Evolutionary conservation across 1,284 basidiomycete species (phyloP).

Genomic region (Malassezia yamatoensis): DNA sequence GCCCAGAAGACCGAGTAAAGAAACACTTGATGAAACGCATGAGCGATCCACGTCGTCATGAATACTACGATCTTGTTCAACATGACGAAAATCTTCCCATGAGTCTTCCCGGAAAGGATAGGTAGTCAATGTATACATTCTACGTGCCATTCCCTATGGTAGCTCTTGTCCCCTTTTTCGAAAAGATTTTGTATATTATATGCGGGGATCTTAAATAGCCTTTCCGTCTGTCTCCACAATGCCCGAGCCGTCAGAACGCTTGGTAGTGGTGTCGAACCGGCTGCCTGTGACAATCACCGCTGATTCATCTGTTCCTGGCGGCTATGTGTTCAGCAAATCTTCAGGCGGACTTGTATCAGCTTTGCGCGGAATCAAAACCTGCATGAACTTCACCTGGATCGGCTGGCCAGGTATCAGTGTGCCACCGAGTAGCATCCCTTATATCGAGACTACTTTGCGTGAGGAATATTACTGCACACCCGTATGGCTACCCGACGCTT

Average conservation of each 20-base stretch:
- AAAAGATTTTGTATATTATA: background rate
- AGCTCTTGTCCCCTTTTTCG: background rate
- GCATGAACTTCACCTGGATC: conserved; percentile 47
- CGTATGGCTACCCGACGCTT: conserved; percentile 91
- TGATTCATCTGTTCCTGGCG: conserved; percentile 36
- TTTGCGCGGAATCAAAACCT: conserved; percentile 41
- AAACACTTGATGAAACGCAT: conserved; percentile 44
- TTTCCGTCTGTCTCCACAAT: conserved; percentile 3
- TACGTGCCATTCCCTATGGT: background rate
- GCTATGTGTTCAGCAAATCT: conserved; percentile 42
- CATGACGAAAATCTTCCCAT: conserved; percentile 28
- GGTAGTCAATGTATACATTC: background rate
- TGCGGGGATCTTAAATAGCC: background rate
- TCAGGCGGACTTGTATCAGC: conserved; percentile 46
- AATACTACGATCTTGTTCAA: conserved; percentile 39
- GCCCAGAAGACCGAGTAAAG: conserved; percentile 42
- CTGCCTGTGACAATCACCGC: conserved; percentile 57
- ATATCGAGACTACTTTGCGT: conserved; percentile 57
- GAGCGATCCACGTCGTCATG: conserved; percentile 40
- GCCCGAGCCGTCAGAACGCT: conserved; percentile 48
- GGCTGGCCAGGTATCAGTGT: conserved; percentile 46
- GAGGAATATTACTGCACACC: conserved; percentile 94
- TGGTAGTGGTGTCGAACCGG: conserved; percentile 92
- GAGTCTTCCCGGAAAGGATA: conserved; percentile 17
- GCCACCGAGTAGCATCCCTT: conserved; percentile 30